Base-by-base conservation (phyloP, 345 rosid genomes). In the Garcia nutans region DNA sequence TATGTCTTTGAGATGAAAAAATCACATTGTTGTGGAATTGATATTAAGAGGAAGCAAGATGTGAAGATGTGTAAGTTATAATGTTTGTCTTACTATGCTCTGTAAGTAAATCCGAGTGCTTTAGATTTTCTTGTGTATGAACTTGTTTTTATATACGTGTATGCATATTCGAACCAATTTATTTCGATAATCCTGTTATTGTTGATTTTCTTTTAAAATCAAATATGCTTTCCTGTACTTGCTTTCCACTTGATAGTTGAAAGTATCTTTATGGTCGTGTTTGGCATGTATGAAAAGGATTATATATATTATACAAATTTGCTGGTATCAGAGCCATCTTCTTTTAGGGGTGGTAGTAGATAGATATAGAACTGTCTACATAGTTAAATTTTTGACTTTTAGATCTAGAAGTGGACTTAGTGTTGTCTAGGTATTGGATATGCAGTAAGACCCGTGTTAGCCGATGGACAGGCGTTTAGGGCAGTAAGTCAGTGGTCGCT, bases 1-100 rank as follows among this genome's bases (percentile, higher is more conserved):
- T 82, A 84, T 92, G 96, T 86, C 88, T 77, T 75, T 91, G 84
- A 85, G 97, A 84, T 95, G 68, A 85, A 72, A 33, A 58, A 5
- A 1, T 17, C 5, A 11, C 31, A 13, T 55, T 68, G 47, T 47
- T 69, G 67, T 66, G 63, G 31, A 60, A 52, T 57, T 45, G 62
- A 44, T 64, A 45, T 20, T 54, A 54, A 13, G 73, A 22, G 47
- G 78, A 73, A 76, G 64, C 82, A 75, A 62, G 52, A 70, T 68
- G 56, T 68, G 33, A 44, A 44, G 59, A 55, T 72, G 75, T 71
- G 26, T 41, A 62, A 20, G 74, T 56, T 47, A 33, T 45, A 73
- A 49, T 71, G 65, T 65, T 15, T 31, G 68, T 73, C 61, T 17
- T 60, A 70, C 64, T 55, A 56, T 75, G 62, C 61, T 68, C 24